Conservation (phyloP, 2,329 filamentous ascomycete genomes). For the Incumbomyces delicatus region DNA sequence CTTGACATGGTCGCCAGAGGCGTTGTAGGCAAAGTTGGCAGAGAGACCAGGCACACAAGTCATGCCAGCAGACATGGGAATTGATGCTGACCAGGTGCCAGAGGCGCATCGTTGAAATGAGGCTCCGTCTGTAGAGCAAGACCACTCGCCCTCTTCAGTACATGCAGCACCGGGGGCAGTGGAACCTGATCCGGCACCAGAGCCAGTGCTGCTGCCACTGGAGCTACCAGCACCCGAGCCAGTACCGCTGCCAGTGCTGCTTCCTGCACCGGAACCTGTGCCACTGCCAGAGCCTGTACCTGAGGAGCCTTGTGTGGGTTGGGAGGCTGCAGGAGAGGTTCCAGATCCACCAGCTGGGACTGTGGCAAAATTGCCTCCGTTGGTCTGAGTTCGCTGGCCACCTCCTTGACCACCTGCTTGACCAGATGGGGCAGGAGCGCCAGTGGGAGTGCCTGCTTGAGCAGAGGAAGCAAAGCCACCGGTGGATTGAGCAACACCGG, state of each 20-base stretch:
- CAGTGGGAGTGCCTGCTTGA: constrained; percentile 2
- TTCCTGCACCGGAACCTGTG: too few relatives aligned
- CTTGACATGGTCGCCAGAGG: constrained; percentile 8
- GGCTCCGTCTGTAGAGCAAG: constrained; percentile 44
- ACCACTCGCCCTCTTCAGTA: constrained; percentile 47
- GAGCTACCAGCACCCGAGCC: too few relatives aligned
- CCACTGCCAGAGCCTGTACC: constrained; percentile 5
- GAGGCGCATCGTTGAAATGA: constrained; percentile 55
- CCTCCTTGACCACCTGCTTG: neutral
- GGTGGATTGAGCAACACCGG: constrained; percentile 4
- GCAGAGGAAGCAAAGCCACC: constrained; percentile 16
- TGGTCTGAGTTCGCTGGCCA: neutral
- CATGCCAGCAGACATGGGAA: constrained; percentile 46
- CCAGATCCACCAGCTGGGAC: neutral
- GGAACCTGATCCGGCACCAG: constrained; percentile 19
- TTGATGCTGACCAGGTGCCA: constrained; percentile 43
- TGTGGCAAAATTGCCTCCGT: neutral
- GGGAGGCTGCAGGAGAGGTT: constrained; percentile 7
- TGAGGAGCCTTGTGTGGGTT: constrained; percentile 7
- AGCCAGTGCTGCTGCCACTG: neutral
- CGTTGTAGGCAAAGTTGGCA: constrained; percentile 8
- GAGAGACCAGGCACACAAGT: constrained; percentile 36
- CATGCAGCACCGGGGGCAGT: constrained; percentile 36
- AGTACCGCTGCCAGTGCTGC: too few relatives aligned
- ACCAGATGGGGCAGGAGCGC: constrained; percentile 5